Evolutionary conservation across 2,329 filamentous ascomycete species (phyloP), one percentile per base, ranked within the genome.

Genomic region (Aureobasidium lini): DNA sequence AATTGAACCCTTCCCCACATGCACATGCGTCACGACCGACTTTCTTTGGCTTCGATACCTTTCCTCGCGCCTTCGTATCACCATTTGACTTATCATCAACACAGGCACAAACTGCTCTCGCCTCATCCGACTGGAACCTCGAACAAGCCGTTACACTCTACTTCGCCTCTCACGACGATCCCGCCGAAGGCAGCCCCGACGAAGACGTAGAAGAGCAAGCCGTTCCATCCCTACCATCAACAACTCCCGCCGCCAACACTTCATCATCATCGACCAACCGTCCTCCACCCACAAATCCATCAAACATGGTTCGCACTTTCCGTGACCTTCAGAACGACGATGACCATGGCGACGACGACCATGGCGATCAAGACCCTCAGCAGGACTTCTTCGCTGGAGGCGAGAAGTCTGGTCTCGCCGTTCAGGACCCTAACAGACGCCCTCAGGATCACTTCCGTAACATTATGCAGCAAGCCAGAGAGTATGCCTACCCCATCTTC

Each of bases 331-430:
- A 78, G 65, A 67, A 69, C 49, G 74, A 79, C 2, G 68, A 68
- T 37, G 73, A 79, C 2, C 66, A 66, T n/a, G 81, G 84, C 54
- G 81, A 86, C n/a, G 79, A 82, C 3, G 81, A 86, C 18, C 79
- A 82, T 3, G 81, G 85, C 15, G 76, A 81, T 1, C 79, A 86
- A 1, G 82, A 85, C 31, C 77, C 82, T 37, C 80, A 84, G 29
- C 77, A 78, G 61, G 88, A 94, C 68, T 76, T 92, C 63, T 94
- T 92, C 72, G 87, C 90, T 18, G 90, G 90, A 54, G 90, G 90
- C 36, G 90, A 93, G 75, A 94, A 94, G 79, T 93, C 89, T 32
- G 84, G 83, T n/a, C 73, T 87, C 29, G 84, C 84, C 6, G 84
- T 87, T 59, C 82, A 86, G 69, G 84, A 86, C 66, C 84, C 84